Evolutionary conservation across 73 alveolate genomes (phyloP), one percentile per base, ranked within the genome.

Genomic region (Paramecium primaurelia): DNA sequence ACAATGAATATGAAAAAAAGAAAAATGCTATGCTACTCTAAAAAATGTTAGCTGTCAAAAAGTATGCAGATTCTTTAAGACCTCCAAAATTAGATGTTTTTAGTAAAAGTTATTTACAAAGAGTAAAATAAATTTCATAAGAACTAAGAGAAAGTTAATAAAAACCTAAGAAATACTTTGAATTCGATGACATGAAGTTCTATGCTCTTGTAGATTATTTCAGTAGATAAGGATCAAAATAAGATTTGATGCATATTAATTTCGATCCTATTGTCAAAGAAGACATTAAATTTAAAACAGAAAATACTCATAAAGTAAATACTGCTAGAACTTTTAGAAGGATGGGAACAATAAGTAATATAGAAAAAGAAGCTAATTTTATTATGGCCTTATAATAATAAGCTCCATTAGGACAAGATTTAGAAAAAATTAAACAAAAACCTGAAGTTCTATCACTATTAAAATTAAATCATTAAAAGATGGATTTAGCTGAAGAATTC

Each of bases 331-430:
- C 84, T 32, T 64, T 64, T n/a, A 20, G 84, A 25, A 64, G 84
- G 28, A 64, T 64, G 84, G 84, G 84, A 26, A 64, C 84, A 11
- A 64, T 64, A 32, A 64, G 84, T 64, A 64, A 64, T 28, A 64
- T 64, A 8, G 84, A 64, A 64, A 64, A 34, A 32, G 84, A 64
- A 64, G 84, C 84, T 28, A 64, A 64, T 64, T 64, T 64, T 14
- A 64, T 64, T 3, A 64, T 64, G 84, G 84, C 84, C 1, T 16
- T 64, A 8, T 6, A 64, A 64, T 64, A 64, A 64, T 64, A 64
- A 64, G 84, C 84, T 64, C 84, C 84, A 16, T 64, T 64, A 64
- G 84, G 84, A 28, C 26, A 64, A 64, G 84, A 64, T 28, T 28
- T 64, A 32, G 84, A 32, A 64, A 64, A 64, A 7, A 64, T 54